A percentile compares a stretch with the other conserved stretches of the same genome.
Conservation (phyloP, 1,284 basidiomycete species). For the Volvariella surrecta region DNA sequence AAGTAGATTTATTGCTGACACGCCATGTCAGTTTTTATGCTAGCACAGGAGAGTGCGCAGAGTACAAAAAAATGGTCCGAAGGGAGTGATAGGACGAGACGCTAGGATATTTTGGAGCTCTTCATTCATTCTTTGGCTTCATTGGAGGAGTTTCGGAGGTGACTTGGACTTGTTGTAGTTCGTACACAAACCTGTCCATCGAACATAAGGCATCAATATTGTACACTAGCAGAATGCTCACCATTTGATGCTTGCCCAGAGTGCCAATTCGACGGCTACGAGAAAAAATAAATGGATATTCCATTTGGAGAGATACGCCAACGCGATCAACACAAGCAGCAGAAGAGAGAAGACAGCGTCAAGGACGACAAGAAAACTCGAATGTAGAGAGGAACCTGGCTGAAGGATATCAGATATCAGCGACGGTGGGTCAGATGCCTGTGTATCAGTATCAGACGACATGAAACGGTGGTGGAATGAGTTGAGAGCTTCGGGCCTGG, state of each 20-base stretch:
- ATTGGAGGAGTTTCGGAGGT: conserved; percentile 12
- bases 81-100: conserved; percentile 44
- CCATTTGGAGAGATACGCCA: conserved; percentile 48
- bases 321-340: conserved; percentile 45
- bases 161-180: conserved; percentile 32
- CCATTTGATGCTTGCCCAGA: conserved; percentile 80
- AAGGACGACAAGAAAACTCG: conserved; percentile 55
- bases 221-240: conserved; percentile 20
- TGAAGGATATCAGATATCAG: conserved; percentile 50
- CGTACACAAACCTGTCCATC: conserved; percentile 40
- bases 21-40: conserved; percentile 63
- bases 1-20: conserved; percentile 1
- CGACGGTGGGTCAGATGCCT: conserved; percentile 8
- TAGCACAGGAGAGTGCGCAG: conserved; percentile 76
- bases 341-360: conserved; percentile 53
- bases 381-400: conserved; percentile 67
- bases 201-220: too few species aligned
- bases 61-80: conserved; percentile 81
- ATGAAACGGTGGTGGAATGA: too few species aligned
- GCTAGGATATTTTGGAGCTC: conserved; percentile 24
- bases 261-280: conserved; percentile 49
- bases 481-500: not conserved
- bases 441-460: too few species aligned
- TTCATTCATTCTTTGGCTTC: conserved; percentile 18
- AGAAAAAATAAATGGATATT: conserved; percentile 57